Conservation (phyloP, 306 rosid species). For the Fragaria iinumae region DNA sequence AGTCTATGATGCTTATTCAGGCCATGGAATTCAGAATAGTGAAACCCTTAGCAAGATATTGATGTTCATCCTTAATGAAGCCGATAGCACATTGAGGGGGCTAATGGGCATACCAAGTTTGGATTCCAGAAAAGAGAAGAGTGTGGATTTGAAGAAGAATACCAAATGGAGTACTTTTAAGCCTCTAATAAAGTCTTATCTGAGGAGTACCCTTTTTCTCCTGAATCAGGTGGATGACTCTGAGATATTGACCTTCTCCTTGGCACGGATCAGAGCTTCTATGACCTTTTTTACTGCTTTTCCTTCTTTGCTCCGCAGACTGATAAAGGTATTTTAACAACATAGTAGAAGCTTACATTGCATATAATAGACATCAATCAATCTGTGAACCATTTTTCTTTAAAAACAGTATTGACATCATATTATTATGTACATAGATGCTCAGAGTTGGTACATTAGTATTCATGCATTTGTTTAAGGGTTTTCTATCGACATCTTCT, state of each 20-base stretch:
- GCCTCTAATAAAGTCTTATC: slow-evolving; percentile 68
- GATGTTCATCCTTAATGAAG: slow-evolving; percentile 65
- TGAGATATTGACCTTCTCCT: slow-evolving; percentile 64
- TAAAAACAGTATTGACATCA: background rate
- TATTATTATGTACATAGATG: background rate
- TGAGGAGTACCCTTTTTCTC: slow-evolving; percentile 73
- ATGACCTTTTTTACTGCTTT: slow-evolving; percentile 55
- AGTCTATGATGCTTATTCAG: slow-evolving; percentile 32
- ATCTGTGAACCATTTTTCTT: background rate
- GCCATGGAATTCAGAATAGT: slow-evolving; percentile 46
- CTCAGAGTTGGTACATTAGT: background rate
- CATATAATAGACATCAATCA: no score
- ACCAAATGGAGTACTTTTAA: slow-evolving; percentile 59
- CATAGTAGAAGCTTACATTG: slow-evolving; percentile 15
- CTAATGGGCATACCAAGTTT: slow-evolving; percentile 54
- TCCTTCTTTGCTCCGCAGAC: slow-evolving; percentile 60
- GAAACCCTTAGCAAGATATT: slow-evolving; percentile 57
- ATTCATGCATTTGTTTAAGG: background rate
- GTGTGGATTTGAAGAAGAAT: slow-evolving; percentile 58
- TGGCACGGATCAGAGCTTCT: slow-evolving; percentile 66
- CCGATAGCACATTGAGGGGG: slow-evolving; percentile 62
- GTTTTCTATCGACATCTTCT: background rate
- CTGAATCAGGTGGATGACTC: slow-evolving; percentile 67
- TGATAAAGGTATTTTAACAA: slow-evolving; percentile 56
- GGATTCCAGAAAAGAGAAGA: slow-evolving; percentile 55